Percentiles rank a stretch among this genome's conserved stretches.
phyloP scores from a whole-genome alignment of 2,329 filamentous ascomycete genomes.

The Penicillium sp. region DNA sequence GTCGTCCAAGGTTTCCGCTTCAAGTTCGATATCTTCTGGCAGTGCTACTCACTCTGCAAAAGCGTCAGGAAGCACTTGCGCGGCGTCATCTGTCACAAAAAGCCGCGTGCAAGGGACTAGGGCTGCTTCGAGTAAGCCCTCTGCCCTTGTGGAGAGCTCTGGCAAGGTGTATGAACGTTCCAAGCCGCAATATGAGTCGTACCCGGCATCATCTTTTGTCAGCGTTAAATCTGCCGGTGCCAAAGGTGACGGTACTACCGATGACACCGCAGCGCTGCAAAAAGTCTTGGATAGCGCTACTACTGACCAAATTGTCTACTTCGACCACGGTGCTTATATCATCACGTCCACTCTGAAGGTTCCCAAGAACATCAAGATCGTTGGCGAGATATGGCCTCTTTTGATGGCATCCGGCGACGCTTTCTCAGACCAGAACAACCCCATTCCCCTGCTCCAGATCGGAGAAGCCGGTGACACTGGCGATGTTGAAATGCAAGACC shows the following conservation, averaged over 20 bases:
- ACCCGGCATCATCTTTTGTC: constrained; percentile 67
- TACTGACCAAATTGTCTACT: constrained; percentile 58
- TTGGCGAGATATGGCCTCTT: constrained; percentile 86
- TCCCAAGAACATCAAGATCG: constrained; percentile 75
- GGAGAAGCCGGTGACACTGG: constrained; percentile 74
- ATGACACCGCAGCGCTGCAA: constrained; percentile 85
- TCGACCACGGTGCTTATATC: constrained; percentile 62
- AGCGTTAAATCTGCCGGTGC: constrained; percentile 80
- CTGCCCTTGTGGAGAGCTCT: constrained; percentile 57
- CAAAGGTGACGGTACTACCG: constrained; percentile 79
- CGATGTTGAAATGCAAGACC: constrained; percentile 78
- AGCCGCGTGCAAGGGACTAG: constrained; percentile 57
- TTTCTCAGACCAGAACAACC: constrained; percentile 72
- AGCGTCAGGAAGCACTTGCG: constrained; percentile 17
- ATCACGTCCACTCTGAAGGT: constrained; percentile 58
- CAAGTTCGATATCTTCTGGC: not conserved
- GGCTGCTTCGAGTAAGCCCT: constrained; percentile 59
- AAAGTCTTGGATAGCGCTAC: constrained; percentile 66
- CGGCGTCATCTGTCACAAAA: constrained; percentile 31
- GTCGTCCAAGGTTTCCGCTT: not conserved
- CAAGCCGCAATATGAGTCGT: constrained; percentile 80
- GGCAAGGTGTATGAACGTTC: constrained; percentile 76
- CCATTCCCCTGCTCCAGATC: constrained; percentile 79
- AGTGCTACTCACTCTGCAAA: not conserved
- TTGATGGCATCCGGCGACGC: constrained; percentile 74